These are phyloP conservation scores for Cerrena zonata DNA, from an alignment of 1,284 basidiomycete genomes.

Conservation along the genomic window DNA sequence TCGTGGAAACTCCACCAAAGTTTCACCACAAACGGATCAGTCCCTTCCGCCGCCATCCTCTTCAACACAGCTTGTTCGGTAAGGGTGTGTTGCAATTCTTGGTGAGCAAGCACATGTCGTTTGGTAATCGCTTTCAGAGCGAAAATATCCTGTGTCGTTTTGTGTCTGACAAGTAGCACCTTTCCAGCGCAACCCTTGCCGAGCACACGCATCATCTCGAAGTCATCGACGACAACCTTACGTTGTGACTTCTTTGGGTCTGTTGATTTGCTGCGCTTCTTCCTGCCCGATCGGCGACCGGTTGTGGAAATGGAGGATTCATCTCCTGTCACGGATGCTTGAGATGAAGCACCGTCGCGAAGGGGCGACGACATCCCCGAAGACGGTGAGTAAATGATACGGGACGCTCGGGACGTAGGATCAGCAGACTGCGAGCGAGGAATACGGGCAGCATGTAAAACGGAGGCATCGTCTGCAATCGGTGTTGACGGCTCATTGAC, in stretches of 20 bases:
- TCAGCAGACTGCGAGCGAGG: constrained; percentile 74
- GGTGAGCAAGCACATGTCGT: constrained; percentile 89
- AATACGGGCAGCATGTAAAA: constrained; percentile 36
- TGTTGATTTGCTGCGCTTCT: constrained; percentile 53
- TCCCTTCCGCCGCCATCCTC: constrained; percentile 74
- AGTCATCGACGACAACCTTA: constrained; percentile 81
- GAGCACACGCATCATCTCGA: constrained; percentile 91
- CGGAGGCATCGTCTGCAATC: constrained; percentile 29
- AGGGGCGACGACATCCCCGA: constrained; percentile 25
- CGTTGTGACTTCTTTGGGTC: constrained; percentile 53
- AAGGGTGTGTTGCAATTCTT: constrained; percentile 90
- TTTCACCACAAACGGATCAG: constrained; percentile 89
- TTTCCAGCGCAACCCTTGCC: constrained; percentile 96
- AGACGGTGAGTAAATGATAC: constrained; percentile 39
- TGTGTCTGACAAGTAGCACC: constrained; percentile 81
- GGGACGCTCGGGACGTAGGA: constrained; percentile 49
- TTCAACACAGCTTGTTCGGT: constrained; percentile 92
- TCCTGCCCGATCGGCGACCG: constrained; percentile 33
- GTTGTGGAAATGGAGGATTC: constrained; percentile 61
- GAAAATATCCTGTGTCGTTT: constrained; percentile 64
- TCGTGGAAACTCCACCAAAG: constrained; percentile 96
- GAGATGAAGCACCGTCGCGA: constrained; percentile 45
- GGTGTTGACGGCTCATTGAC: constrained; percentile 33
- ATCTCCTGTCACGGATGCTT: constrained; percentile 44
- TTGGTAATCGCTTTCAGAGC: constrained; percentile 97